Base-by-base conservation (phyloP, 768 basidiomycete genomes). In the Mrakia hoshinonis region DNA sequence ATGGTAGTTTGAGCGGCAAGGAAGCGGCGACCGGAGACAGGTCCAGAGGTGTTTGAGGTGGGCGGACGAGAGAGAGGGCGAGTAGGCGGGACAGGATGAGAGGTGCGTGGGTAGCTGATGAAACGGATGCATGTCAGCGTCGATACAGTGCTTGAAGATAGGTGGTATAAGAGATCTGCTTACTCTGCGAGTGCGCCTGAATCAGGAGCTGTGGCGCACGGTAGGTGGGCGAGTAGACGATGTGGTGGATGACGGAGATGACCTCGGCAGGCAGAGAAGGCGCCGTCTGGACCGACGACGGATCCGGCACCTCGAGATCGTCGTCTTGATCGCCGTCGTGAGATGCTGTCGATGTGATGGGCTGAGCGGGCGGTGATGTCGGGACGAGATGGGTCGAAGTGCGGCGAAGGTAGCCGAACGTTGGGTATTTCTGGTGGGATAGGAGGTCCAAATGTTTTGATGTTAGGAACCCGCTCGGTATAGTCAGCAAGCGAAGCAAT, bases 201-300 rank as follows among this genome's bases (percentile, higher is more conserved):
- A 94, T 92, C 80, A 92, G 93, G 76, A 95, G 88, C 0, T 86
- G 84, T 9, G 92, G 92, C 1, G 91, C 90, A 75, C 84, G 85
- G 77, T 88, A 95, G 0, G 89, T 88, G 12, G 87, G 81, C 34
- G 91, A 92, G 77, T 85, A 88, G 39, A 87, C 87, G 67, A 94
- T 81, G 72, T 85, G 87, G 79, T 92, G 88, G 49, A 89, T 74
- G 51, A 78, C 70, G 0, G 69, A 75, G 22, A 79, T 75, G 66
- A 81, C 80, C 11, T 72, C 73, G 15, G 46, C 34, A 24, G 62
- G 18, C 6, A 49, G 13, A 1, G 46, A 24, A 12, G 24, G 10
- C 9, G 15, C 15, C 26, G 58, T 2, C 13, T 46, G 2, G 12
- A 31, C 38, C 18, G 58, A 36, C 2, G 73, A 39, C 11, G 69